These are phyloP conservation scores for Suhomyces canberraensis DNA, from an alignment of 805 yeast genomes.

Conservation along the genomic window DNA sequence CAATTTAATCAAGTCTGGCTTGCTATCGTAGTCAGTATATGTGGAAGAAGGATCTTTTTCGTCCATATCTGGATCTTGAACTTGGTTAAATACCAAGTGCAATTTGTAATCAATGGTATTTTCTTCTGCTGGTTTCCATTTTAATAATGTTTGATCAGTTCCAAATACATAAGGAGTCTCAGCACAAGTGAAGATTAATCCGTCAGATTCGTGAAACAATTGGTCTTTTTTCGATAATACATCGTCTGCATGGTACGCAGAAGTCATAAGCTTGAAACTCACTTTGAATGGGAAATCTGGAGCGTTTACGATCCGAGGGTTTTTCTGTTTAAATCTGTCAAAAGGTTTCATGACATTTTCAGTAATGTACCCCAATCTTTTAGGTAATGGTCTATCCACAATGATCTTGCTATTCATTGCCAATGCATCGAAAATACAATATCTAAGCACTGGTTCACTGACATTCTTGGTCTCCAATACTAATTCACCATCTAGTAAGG, in stretches of 20 bases:
- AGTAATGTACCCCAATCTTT: constrained; percentile 82
- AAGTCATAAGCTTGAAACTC: constrained; percentile 83
- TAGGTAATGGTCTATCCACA: constrained; percentile 67
- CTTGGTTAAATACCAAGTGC: constrained; percentile 55
- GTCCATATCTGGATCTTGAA: constrained; percentile 60
- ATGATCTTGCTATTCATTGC: constrained; percentile 75
- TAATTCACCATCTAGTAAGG: constrained; percentile 91
- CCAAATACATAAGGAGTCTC: constrained; percentile 85
- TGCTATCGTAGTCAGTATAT: constrained; percentile 76
- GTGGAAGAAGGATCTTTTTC: constrained; percentile 66
- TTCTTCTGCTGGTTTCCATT: constrained; percentile 98
- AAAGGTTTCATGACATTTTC: constrained; percentile 82
- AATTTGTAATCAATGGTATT: constrained; percentile 88
- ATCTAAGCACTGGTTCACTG: constrained; percentile 52
- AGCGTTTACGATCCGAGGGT: constrained; percentile 68
- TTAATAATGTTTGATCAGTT: constrained; percentile 79
- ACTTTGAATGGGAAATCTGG: constrained; percentile 77
- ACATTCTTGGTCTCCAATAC: constrained; percentile 70
- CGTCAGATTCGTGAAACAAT: constrained; percentile 88
- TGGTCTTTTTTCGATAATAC: constrained; percentile 69
- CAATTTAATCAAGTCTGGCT: constrained; percentile 61
- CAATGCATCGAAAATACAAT: constrained; percentile 86
- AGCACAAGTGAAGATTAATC: constrained; percentile 88
- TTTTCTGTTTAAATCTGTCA: constrained; percentile 58
- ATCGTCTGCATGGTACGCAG: constrained; percentile 71